phyloP scores from a whole-genome alignment of 2,329 filamentous ascomycete genomes.

The Pestalotiopsis sp. region DNA sequence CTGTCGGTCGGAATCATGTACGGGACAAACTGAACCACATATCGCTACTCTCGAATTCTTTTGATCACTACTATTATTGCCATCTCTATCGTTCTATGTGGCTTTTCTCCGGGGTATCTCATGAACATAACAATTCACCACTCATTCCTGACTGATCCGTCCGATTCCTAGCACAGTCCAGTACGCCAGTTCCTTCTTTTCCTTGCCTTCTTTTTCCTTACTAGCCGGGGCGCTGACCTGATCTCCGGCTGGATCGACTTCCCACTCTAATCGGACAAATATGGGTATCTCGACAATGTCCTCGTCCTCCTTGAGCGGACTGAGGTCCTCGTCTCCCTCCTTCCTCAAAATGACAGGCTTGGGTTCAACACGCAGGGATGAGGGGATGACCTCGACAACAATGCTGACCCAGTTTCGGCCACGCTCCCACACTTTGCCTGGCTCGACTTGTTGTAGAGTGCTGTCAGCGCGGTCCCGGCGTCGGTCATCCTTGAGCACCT shows the following conservation, averaged over 20 bases:
- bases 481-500: constrained; percentile 70
- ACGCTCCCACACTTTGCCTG: constrained; percentile 94
- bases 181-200: constrained; percentile 88
- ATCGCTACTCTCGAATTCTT: not conserved
- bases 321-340: constrained; percentile 40
- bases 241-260: constrained; percentile 65
- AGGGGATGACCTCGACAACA: constrained; percentile 84
- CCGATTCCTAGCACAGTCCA: constrained; percentile 94
- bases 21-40: no score
- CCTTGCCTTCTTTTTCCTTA: constrained; percentile 64
- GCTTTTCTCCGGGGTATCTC: constrained; percentile 7
- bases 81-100: not conserved
- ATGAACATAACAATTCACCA: constrained; percentile 23
- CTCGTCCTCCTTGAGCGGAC: constrained; percentile 60
- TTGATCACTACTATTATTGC: not conserved
- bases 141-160: constrained; percentile 63
- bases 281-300: constrained; percentile 86
- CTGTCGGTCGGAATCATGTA: no score
- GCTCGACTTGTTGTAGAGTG: constrained; percentile 67
- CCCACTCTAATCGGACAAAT: constrained; percentile 92
- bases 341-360: constrained; percentile 28
- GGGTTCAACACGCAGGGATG: constrained; percentile 48
- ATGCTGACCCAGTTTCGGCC: constrained; percentile 95
- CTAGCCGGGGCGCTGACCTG: constrained; percentile 65
- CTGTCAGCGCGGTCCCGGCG: constrained; percentile 38